Base-by-base conservation (phyloP, 139 green algal species). In the Medakamo hakoo region DNA sequence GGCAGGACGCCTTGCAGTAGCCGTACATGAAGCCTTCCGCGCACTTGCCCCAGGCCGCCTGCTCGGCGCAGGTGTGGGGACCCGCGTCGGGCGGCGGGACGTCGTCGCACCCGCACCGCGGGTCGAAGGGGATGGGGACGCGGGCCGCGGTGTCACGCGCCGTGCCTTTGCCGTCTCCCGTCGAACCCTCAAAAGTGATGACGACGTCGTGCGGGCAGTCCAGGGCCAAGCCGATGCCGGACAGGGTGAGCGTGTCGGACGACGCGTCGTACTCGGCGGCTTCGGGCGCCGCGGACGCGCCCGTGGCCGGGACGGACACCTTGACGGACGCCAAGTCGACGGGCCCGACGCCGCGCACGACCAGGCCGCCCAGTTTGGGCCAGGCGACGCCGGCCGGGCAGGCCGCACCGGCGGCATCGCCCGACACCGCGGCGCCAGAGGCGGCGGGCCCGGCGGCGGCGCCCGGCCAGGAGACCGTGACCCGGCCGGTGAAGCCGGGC, bases 31-130 rank as follows among this genome's bases (percentile, higher is more conserved):
- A 71, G 27, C 27, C 48, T 19, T 56, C 52, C 27, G 21, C 60
- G 59, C 66, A 71, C 28, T 63, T 49, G 59, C 66, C 66, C 49
- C 31, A 71, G 18, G 3, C 49, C 28, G 60, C 60, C 52, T 71
- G 66, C 49, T 71, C 49, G 2, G 30, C 21, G 66, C 66, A 71
- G 29, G 27, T 71, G 66, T 58, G 66, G 4, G 3, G 2, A 24
- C 49, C 49, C 2, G 60, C 30, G 40, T 52, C 40, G 40, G 40
- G 40, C 2, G 61, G 27, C 3, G n/a, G 32, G 14, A 66, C 48
- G 40, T 66, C 61, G 23, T 49, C 61, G 48, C 61, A 66, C 9
- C 16, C 40, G 40, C 40, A 52, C 9, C 9, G 16, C 40, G 40
- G 40, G 40, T 52, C 40, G 16, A 52, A 52, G 9, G 9, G 9